These are phyloP conservation scores for Arthrobotrys sphaeroides DNA, from an alignment of 2,329 filamentous ascomycete species.

Conservation along the genomic window DNA sequence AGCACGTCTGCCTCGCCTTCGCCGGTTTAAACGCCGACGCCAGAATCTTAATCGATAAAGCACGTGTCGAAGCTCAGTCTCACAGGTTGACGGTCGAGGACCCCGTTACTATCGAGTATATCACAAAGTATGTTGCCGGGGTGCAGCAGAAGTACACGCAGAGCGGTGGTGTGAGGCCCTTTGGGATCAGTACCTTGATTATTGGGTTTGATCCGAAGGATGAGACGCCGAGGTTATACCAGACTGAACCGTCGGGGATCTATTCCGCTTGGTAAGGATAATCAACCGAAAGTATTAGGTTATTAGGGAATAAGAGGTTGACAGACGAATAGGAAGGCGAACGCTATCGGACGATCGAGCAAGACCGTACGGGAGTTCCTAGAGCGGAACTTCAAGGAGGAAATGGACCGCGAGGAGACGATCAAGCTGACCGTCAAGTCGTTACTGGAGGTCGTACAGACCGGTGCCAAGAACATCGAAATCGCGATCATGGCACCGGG, in stretches of 20 bases:
- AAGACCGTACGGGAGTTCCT: conserved; percentile 99
- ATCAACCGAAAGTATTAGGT: conserved; percentile 42
- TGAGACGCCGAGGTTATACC: conserved; percentile 87
- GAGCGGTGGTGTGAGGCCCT: conserved; percentile 97
- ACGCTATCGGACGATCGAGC: conserved; percentile 96
- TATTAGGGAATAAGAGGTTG: conserved; percentile 20
- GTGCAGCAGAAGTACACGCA: conserved; percentile 99
- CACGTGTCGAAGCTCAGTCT: conserved; percentile 94
- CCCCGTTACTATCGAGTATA: conserved; percentile 98
- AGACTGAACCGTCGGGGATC: conserved; percentile 99
- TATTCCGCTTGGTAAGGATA: conserved; percentile 90
- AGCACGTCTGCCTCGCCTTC: conserved; percentile 95
- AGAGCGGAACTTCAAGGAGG: conserved; percentile 97
- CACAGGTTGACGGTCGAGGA: conserved; percentile 97
- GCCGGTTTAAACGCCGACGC: conserved; percentile 97
- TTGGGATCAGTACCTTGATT: conserved; percentile 96
- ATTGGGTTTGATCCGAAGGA: conserved; percentile 98
- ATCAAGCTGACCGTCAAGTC: conserved; percentile 99
- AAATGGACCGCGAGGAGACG: conserved; percentile 94
- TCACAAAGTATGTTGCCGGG: conserved; percentile 93
- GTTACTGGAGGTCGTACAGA: conserved; percentile 95
- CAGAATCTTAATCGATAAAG: conserved; percentile 97
- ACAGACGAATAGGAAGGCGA: conserved; percentile 81
- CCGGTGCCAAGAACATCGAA: conserved; percentile 99
- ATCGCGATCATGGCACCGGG: conserved; percentile 97